Evolutionary conservation across 202 grass and related monocot genomes (phyloP).

Genomic region (Panicum virgatum): DNA sequence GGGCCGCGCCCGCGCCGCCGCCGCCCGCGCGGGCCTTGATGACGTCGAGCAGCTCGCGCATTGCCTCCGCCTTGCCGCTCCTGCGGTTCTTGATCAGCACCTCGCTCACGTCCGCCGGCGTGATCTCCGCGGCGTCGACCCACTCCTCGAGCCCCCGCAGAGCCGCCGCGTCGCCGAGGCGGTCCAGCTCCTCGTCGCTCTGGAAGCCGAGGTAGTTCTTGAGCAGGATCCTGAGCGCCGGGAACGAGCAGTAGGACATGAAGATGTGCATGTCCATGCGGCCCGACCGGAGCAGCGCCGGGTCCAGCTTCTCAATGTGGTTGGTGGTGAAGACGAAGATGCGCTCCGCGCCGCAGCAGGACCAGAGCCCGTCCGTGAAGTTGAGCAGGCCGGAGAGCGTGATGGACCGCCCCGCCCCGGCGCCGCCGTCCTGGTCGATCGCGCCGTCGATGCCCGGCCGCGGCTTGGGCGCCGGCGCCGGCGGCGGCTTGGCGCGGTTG

Average conservation of each 20-base stretch:
- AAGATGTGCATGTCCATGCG: constrained; percentile 98
- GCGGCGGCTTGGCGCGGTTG: constrained; percentile 38
- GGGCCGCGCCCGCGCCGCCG: background rate
- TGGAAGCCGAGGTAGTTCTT: constrained; percentile 72
- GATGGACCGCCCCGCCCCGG: constrained; percentile 43
- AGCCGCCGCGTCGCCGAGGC: background rate
- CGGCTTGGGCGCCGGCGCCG: background rate
- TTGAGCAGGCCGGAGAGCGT: constrained; percentile 87
- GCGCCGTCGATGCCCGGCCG: constrained; percentile 29
- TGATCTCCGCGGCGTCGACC: constrained; percentile 73
- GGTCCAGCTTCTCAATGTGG: constrained; percentile 89
- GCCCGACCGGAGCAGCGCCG: constrained; percentile 83
- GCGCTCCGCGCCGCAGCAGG: constrained; percentile 90
- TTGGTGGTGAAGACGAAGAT: constrained; percentile 98
- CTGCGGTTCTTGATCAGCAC: constrained; percentile 86
- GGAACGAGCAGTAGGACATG: constrained; percentile 85
- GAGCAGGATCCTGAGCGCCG: constrained; percentile 75
- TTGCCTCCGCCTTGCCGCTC: constrained; percentile 44
- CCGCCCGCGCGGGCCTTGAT: constrained; percentile 42
- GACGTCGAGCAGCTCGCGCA: constrained; percentile 40
- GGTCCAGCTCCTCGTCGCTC: constrained; percentile 30
- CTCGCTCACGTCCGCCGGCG: constrained; percentile 93
- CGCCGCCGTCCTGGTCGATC: constrained; percentile 23
- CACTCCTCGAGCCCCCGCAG: constrained; percentile 47
- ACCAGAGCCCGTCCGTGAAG: constrained; percentile 97